Evolutionary conservation across 805 yeast genomes (phyloP).

Genomic region (Kodamaea kaohsiungensis): DNA sequence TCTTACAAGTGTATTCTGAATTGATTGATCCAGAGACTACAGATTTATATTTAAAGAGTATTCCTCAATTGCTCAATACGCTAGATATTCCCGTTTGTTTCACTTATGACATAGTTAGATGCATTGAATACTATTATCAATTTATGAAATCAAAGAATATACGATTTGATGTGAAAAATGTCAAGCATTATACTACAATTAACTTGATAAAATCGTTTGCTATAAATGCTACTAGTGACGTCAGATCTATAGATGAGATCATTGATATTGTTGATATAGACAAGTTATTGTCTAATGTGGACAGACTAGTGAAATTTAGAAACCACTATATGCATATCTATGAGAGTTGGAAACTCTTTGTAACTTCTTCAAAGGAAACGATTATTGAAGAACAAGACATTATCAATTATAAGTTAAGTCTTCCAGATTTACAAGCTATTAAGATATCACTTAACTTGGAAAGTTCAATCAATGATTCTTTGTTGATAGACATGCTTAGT

Average conservation of each 20-base stretch:
- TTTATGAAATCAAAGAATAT: conserved; percentile 11
- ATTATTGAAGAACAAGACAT: conserved; percentile 4
- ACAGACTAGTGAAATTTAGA: conserved; percentile 33
- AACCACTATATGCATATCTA: conserved; percentile 28
- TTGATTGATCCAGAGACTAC: conserved; percentile 21
- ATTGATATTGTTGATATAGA: conserved; percentile 44
- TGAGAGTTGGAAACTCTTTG: conserved; percentile 37
- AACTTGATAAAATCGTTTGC: conserved; percentile 32
- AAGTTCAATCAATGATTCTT: conserved; percentile 28
- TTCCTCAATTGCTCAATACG: conserved; percentile 24
- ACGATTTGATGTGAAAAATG: conserved; percentile 14
- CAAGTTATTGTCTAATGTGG: conserved; percentile 31
- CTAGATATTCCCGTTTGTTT: conserved; percentile 34
- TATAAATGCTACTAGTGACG: conserved; percentile 19
- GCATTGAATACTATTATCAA: conserved; percentile 36
- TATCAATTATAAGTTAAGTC: conserved; percentile 21
- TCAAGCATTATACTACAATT: conserved; percentile 26
- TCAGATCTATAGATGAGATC: conserved; percentile 19
- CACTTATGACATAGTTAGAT: conserved; percentile 29
- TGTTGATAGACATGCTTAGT: conserved; percentile 44
- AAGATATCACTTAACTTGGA: conserved; percentile 34
- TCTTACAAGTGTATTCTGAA: conserved; percentile 32
- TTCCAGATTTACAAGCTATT: conserved; percentile 31
- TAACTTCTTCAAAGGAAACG: conserved; percentile 18
- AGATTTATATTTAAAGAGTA: conserved; percentile 30